Conservation (phyloP, 2,329 filamentous ascomycete species). For the Truncatella angustata region DNA sequence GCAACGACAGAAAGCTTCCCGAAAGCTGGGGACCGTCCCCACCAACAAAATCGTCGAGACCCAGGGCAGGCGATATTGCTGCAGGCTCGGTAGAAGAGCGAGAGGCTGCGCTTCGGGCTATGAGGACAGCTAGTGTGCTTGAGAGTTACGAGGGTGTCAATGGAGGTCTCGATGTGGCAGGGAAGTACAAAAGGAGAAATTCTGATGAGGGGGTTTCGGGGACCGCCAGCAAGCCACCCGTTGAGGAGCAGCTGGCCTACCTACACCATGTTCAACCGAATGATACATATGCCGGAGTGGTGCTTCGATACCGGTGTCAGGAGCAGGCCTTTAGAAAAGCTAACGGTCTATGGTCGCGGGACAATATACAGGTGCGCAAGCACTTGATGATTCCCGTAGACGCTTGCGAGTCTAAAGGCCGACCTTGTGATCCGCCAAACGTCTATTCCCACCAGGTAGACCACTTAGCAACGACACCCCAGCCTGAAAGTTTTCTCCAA, state of each 20-base stretch:
- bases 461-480: slow-evolving; percentile 50
- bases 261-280: slow-evolving; percentile 78
- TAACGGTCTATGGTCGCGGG: slow-evolving; percentile 93
- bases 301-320: slow-evolving; percentile 85
- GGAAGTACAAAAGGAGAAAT: slow-evolving; percentile 62
- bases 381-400: slow-evolving; percentile 84
- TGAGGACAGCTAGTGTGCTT: slow-evolving; percentile 56
- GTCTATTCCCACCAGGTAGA: slow-evolving; percentile 42
- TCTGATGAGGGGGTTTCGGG: slow-evolving; percentile 58
- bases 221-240: slow-evolving; percentile 51
- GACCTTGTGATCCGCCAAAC: slow-evolving; percentile 57
- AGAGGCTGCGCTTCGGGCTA: slow-evolving; percentile 53
- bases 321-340: slow-evolving; percentile 80
- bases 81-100: slow-evolving; percentile 53
- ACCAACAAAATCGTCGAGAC: slow-evolving; percentile 31
- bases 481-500: slow-evolving; percentile 27
- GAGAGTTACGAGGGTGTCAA: slow-evolving; percentile 62
- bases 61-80: slow-evolving; percentile 47
- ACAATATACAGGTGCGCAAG: slow-evolving; percentile 82
- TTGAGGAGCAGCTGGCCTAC: slow-evolving; percentile 80
- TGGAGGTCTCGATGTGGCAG: slow-evolving; percentile 53
- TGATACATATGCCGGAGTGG: slow-evolving; percentile 88
- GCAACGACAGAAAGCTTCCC: slow-evolving; percentile 23
- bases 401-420: slow-evolving; percentile 80
- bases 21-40: slow-evolving; percentile 51